A percentile compares a stretch with the other conserved stretches of the same genome.
Evolutionary conservation across 441 rosid genomes (phyloP).

Genomic region (Syzygium malaccense): DNA sequence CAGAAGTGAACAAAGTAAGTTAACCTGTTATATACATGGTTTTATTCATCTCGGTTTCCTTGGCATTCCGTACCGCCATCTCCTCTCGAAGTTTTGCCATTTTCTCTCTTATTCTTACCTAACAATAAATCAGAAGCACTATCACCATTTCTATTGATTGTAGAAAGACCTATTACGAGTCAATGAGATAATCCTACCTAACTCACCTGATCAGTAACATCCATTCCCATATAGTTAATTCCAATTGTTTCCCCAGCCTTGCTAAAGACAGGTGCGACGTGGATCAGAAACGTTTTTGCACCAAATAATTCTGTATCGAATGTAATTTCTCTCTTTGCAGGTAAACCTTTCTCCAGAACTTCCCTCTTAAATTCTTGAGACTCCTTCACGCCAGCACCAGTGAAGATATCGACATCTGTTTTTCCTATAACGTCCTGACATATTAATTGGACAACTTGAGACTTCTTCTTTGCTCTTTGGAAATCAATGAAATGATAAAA

Average conservation of each 20-base stretch:
- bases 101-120: slow-evolving; percentile 83
- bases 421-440: slow-evolving; percentile 90
- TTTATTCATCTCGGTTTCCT: slow-evolving; percentile 90
- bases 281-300: slow-evolving; percentile 78
- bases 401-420: slow-evolving; percentile 83
- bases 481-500: not conserved
- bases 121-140: slow-evolving; percentile 10
- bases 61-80: slow-evolving; percentile 92
- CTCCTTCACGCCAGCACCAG: slow-evolving; percentile 89
- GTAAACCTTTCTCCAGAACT: slow-evolving; percentile 76
- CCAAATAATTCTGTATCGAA: slow-evolving; percentile 87
- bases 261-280: slow-evolving; percentile 90
- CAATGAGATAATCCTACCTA: not conserved
- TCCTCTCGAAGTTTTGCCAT: slow-evolving; percentile 88
- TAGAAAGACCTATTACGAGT: not conserved
- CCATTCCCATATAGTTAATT: slow-evolving; percentile 97
- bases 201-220: slow-evolving; percentile 84
- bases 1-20: not conserved
- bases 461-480: not conserved
- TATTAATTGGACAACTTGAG: not conserved
- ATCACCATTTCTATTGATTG: not conserved
- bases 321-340: slow-evolving; percentile 91
- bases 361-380: slow-evolving; percentile 90
- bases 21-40: slow-evolving; percentile 96
- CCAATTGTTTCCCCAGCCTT: slow-evolving; percentile 88